phyloP scores from a whole-genome alignment of 192 early-diverging fungal species.

The Rhizophlyctis rosea region DNA sequence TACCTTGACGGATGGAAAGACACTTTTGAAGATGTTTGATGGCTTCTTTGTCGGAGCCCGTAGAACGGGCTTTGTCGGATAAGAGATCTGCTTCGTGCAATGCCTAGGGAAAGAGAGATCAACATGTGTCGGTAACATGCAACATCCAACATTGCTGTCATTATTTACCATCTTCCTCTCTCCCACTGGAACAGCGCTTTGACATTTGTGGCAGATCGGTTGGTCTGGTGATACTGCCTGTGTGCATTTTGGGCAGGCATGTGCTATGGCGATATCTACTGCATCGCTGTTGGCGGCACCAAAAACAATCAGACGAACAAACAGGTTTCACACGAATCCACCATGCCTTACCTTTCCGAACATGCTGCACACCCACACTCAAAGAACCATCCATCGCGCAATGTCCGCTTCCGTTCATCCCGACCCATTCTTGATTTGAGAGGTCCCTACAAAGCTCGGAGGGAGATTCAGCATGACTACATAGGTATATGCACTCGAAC shows the following conservation, averaged over 20 bases:
- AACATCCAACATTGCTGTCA: neutral
- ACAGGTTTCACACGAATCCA: neutral
- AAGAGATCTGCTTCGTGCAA: neutral
- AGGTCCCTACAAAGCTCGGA: neutral
- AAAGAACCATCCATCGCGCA: neutral
- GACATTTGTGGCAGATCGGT: constrained; percentile 8
- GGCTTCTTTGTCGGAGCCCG: neutral
- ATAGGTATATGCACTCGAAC: neutral
- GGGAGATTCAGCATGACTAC: neutral
- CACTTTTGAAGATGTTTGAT: neutral
- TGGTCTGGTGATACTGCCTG: too few species aligned
- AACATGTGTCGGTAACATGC: neutral
- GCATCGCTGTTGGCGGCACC: neutral
- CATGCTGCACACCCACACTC: neutral
- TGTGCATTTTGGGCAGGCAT: too few species aligned
- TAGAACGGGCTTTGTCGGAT: neutral
- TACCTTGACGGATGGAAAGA: neutral
- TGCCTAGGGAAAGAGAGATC: neutral
- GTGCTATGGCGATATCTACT: neutral
- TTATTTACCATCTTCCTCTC: neutral
- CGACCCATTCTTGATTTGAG: neutral
- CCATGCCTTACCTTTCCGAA: constrained; percentile 15
- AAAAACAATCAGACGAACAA: neutral
- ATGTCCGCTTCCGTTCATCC: neutral
- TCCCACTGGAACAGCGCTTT: neutral